These are phyloP conservation scores for Geopyxis carbonaria DNA, from an alignment of 495 filamentous ascomycete species.

Conservation along the genomic window DNA sequence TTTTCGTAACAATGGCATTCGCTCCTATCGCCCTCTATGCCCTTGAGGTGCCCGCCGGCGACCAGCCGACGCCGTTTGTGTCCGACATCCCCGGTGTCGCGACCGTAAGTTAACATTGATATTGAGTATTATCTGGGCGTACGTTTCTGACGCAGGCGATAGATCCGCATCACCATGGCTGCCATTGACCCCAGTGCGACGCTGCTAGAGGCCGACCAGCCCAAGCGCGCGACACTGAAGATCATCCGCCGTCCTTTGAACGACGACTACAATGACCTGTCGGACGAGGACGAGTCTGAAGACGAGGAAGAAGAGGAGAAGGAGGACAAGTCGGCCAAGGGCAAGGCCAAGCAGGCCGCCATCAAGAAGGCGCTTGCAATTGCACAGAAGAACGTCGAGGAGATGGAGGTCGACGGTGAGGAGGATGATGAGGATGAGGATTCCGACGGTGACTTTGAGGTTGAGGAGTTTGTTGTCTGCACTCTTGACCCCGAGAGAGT, in stretches of 20 bases:
- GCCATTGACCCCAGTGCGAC: constrained; percentile 78
- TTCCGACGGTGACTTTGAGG: constrained; percentile 45
- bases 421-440: constrained; percentile 45
- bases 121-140: background rate
- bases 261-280: constrained; percentile 33
- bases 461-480: constrained; percentile 83
- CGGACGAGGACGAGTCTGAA: constrained; percentile 41
- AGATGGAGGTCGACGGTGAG: constrained; percentile 34
- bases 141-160: constrained; percentile 1
- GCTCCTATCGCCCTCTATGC: constrained; percentile 65
- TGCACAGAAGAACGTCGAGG: constrained; percentile 53
- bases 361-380: constrained; percentile 54
- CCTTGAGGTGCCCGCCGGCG: constrained; percentile 67
- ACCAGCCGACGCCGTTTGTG: constrained; percentile 54
- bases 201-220: constrained; percentile 45
- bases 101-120: constrained; percentile 44
- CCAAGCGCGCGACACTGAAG: constrained; percentile 71
- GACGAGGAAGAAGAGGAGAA: constrained; percentile 46
- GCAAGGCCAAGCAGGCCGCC: constrained; percentile 51
- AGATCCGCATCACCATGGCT: constrained; percentile 98
- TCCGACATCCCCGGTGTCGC: constrained; percentile 47
- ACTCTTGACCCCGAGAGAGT: constrained; percentile 77
- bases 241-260: constrained; percentile 49
- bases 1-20: constrained; percentile 21
- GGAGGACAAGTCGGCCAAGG: constrained; percentile 52